Evolutionary conservation across 2,329 filamentous ascomycete genomes (phyloP).

Genomic region (Xylaria sp.): DNA sequence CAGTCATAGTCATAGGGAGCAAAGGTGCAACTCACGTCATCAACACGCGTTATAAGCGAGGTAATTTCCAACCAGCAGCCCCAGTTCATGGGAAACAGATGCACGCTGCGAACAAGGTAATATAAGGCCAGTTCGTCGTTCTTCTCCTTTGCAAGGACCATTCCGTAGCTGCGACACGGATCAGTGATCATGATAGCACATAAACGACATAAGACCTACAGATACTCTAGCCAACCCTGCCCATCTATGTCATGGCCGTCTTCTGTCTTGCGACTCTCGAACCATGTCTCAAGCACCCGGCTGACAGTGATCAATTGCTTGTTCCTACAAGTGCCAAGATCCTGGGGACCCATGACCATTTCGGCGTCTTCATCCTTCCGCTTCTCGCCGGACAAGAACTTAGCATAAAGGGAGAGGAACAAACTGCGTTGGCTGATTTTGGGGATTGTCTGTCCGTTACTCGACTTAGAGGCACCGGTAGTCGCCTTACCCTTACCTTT

Average conservation of each 20-base stretch:
- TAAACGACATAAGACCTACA: slow-evolving; percentile 56
- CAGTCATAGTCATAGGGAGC: slow-evolving; percentile 39
- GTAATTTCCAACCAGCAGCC: slow-evolving; percentile 95
- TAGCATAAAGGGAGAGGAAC: slow-evolving; percentile 92
- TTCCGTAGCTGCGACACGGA: slow-evolving; percentile 72
- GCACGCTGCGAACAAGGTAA: slow-evolving; percentile 88
- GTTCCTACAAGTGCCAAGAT: slow-evolving; percentile 85
- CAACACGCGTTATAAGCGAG: slow-evolving; percentile 78
- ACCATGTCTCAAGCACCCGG: slow-evolving; percentile 82
- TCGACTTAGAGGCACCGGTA: slow-evolving; percentile 40
- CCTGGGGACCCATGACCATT: slow-evolving; percentile 94
- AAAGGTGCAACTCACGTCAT: slow-evolving; percentile 72
- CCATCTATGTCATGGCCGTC: slow-evolving; percentile 70
- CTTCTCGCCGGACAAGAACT: slow-evolving; percentile 93
- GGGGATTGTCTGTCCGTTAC: slow-evolving; percentile 55
- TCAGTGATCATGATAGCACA: slow-evolving; percentile 29
- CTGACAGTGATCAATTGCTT: slow-evolving; percentile 83
- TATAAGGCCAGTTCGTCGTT: slow-evolving; percentile 86
- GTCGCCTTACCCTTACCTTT: slow-evolving; percentile 75
- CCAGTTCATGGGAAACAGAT: slow-evolving; percentile 95
- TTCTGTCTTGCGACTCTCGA: slow-evolving; percentile 70
- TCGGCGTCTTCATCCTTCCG: slow-evolving; percentile 95
- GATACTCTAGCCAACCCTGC: slow-evolving; percentile 94
- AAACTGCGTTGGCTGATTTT: slow-evolving; percentile 87
- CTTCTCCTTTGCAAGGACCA: slow-evolving; percentile 89